These are phyloP conservation scores for Sedum album DNA, from an alignment of 164 flowering plant species.

Conservation along the genomic window DNA sequence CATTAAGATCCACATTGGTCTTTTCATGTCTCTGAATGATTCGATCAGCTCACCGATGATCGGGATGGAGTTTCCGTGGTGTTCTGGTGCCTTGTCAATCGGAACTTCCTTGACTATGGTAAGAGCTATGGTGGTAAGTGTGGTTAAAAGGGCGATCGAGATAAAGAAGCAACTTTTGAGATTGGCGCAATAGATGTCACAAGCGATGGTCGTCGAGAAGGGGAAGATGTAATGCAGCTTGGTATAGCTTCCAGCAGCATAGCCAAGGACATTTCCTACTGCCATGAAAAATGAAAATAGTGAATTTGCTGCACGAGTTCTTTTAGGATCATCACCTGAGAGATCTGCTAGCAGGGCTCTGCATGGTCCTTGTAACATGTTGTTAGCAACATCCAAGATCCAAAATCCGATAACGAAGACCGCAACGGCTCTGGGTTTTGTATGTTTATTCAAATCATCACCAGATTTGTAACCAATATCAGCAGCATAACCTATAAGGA, in stretches of 20 bases:
- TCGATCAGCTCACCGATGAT: too few relatives aligned
- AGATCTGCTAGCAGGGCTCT: too few relatives aligned
- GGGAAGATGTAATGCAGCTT: too few relatives aligned
- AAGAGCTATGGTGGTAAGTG: neutral
- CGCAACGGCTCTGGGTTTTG: slow-evolving; percentile 7
- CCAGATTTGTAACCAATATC: neutral
- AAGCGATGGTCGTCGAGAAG: neutral
- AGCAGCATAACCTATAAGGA: too few relatives aligned
- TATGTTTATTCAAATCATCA: neutral
- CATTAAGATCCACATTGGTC: too few relatives aligned
- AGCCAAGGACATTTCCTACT: too few relatives aligned
- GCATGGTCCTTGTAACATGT: too few relatives aligned
- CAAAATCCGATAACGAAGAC: neutral
- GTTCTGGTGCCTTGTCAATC: neutral
- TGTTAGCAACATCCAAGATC: slow-evolving; percentile 5
- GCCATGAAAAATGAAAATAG: too few relatives aligned
- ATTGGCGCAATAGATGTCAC: neutral
- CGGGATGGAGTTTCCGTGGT: neutral
- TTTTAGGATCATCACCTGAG: neutral
- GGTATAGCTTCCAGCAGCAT: too few relatives aligned
- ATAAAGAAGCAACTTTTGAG: slow-evolving; percentile 5
- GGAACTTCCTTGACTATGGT: neutral
- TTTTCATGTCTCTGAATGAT: too few relatives aligned
- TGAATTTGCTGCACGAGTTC: neutral
- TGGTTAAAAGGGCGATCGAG: neutral